Evolutionary conservation across 768 basidiomycete species (phyloP).

Genomic region (Cyclocybe aegerita): DNA sequence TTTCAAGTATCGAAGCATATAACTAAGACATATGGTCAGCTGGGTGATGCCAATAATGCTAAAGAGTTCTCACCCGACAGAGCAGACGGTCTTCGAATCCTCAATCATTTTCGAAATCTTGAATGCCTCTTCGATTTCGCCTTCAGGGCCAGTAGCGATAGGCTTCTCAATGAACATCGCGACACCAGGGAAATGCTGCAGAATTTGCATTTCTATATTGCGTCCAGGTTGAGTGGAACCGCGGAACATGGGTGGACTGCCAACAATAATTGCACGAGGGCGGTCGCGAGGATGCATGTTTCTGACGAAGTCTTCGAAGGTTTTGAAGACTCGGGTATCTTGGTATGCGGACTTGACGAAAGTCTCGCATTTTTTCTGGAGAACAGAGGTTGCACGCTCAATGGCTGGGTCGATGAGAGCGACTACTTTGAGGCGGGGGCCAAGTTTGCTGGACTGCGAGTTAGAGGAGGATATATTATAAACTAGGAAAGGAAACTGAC

Average conservation of each 20-base stretch:
- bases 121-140: conserved; percentile 68
- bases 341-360: conserved; percentile 94
- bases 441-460: conserved; percentile 70
- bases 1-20: conserved; percentile 92
- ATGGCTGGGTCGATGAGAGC: conserved; percentile 90
- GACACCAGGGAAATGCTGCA: conserved; percentile 85
- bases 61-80: conserved; percentile 67
- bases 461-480: conserved; percentile 10
- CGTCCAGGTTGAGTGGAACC: conserved; percentile 73
- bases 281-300: conserved; percentile 61
- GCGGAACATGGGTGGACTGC: conserved; percentile 92
- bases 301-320: conserved; percentile 82
- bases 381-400: conserved; percentile 75
- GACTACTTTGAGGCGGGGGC: conserved; percentile 92
- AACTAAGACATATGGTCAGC: conserved; percentile 40
- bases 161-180: conserved; percentile 95
- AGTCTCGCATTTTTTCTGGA: conserved; percentile 88
- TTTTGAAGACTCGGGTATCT: conserved; percentile 81
- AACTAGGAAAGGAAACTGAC: conserved; percentile 39
- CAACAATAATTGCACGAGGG: conserved; percentile 84
- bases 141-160: conserved; percentile 74
- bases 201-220: conserved; percentile 85
- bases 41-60: background rate
- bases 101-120: conserved; percentile 70
- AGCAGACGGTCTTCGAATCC: conserved; percentile 75